These are phyloP conservation scores for Prinsepia uniflora DNA, from an alignment of 306 rosid species.

Conservation along the genomic window DNA sequence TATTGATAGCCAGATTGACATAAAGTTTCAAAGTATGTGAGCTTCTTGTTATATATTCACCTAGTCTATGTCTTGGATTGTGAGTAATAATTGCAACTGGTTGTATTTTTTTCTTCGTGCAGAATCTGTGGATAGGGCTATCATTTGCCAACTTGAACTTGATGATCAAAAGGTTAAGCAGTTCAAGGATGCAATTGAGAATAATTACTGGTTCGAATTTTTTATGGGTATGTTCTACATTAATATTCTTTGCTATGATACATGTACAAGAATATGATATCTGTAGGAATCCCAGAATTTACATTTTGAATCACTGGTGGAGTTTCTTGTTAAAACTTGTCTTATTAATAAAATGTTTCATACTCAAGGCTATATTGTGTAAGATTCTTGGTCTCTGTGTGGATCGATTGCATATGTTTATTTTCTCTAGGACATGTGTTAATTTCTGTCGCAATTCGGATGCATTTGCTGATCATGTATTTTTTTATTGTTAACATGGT, in stretches of 20 bases:
- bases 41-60: conserved; percentile 5
- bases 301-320: not conserved
- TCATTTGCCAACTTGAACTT: conserved; percentile 57
- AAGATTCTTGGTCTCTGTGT: conserved; percentile 10
- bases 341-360: too few relatives aligned
- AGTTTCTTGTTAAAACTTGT: too few relatives aligned
- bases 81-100: conserved; percentile 10
- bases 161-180: conserved; percentile 67
- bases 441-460: conserved; percentile 1
- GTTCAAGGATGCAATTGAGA: conserved; percentile 92
- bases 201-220: conserved; percentile 91
- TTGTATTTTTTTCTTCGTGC: conserved; percentile 20
- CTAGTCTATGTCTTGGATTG: conserved; percentile 19
- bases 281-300: not conserved
- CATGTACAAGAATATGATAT: not conserved
- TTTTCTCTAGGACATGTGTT: not conserved
- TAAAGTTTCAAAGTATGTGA: conserved; percentile 63
- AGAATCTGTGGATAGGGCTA: conserved; percentile 74
- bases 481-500: conserved; percentile 30
- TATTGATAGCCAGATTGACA: conserved; percentile 79
- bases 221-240: conserved; percentile 76
- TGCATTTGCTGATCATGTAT: conserved; percentile 34
- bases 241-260: not conserved
- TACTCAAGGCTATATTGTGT: not conserved
- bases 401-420: conserved; percentile 1